phyloP scores from a whole-genome alignment of 176 grass and related monocot genomes.

The Paspalum notatum region DNA sequence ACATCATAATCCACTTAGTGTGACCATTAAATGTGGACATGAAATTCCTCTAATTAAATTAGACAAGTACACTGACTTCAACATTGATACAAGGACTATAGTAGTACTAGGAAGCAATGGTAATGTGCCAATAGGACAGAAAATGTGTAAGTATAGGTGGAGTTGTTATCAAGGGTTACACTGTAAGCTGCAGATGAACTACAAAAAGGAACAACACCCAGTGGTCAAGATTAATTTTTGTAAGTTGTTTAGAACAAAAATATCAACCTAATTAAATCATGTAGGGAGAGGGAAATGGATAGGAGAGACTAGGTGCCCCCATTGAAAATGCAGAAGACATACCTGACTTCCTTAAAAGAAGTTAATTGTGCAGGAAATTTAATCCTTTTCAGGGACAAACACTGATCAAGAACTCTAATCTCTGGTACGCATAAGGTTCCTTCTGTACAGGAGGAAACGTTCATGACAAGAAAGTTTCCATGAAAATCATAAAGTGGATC shows the following conservation, averaged over 20 bases:
- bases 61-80: neutral
- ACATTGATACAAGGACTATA: neutral
- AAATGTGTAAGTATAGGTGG: neutral
- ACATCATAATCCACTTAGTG: neutral
- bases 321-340: too few relatives aligned
- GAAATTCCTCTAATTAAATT: neutral
- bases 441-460: neutral
- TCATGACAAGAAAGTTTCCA: slow-evolving; percentile 23
- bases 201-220: neutral
- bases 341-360: neutral
- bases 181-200: neutral
- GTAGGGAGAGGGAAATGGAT: neutral
- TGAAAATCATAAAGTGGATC: slow-evolving; percentile 11
- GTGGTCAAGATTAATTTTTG: neutral
- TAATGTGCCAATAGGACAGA: neutral
- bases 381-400: neutral
- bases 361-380: neutral
- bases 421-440: neutral
- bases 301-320: too few relatives aligned
- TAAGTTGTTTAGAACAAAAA: neutral
- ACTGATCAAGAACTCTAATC: neutral
- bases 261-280: neutral
- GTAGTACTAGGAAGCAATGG: neutral
- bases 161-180: neutral
- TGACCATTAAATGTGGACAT: neutral